Percentiles rank a stretch among this genome's conserved stretches.
phyloP scores from a whole-genome alignment of 495 filamentous ascomycete species.

The Penicillium goetzii region DNA sequence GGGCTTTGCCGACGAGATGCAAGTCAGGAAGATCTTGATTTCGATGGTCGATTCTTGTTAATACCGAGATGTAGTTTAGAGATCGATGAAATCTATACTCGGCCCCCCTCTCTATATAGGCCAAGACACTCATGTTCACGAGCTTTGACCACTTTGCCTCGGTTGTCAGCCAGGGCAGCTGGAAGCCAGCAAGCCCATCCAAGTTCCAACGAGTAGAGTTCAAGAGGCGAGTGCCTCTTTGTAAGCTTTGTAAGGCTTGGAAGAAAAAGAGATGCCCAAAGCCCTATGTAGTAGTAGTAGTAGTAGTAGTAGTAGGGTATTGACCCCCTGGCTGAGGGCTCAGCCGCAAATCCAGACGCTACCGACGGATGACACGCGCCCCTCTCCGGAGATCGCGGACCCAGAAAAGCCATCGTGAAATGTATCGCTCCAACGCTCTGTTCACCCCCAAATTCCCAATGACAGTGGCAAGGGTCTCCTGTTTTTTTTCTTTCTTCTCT shows the following conservation, averaged over 20 bases:
- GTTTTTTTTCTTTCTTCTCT: slow-evolving; percentile 14
- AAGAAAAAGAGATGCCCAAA: not conserved
- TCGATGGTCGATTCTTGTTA: not conserved
- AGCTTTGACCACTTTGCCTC: slow-evolving; percentile 7
- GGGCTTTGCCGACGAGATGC: slow-evolving; percentile 6
- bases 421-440: slow-evolving; percentile 8
- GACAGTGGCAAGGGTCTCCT: slow-evolving; percentile 13
- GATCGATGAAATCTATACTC: not conserved
- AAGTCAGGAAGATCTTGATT: slow-evolving; percentile 7
- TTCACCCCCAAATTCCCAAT: not conserved
- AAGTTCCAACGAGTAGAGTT: not conserved
- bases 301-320: too few relatives aligned
- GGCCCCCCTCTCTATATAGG: not conserved
- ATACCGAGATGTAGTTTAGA: not conserved
- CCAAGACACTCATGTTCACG: not conserved
- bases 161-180: not conserved
- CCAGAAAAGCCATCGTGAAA: not conserved
- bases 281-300: not conserved
- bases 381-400: not conserved
- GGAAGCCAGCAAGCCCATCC: not conserved
- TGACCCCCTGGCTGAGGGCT: not conserved
- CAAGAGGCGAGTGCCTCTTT: not conserved
- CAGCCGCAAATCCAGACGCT: not conserved
- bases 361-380: not conserved
- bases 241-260: not conserved